Conservation (phyloP, 2,329 filamentous ascomycete genomes). For the Alternaria metachromatica region DNA sequence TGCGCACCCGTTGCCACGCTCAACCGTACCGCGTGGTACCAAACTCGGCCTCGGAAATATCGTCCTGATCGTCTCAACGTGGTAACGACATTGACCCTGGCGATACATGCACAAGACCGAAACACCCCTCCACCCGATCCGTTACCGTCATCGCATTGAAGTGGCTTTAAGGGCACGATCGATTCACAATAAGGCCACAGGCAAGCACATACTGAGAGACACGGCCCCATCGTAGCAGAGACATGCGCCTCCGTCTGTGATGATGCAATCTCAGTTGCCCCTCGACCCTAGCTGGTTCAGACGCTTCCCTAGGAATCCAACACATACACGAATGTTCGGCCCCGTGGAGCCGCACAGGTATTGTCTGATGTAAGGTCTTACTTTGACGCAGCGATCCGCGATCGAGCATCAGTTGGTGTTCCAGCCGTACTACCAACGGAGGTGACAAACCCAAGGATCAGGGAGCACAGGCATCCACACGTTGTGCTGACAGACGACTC, state of each 20-base stretch:
- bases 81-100: background rate
- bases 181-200: background rate
- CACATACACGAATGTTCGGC: background rate
- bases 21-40: conserved; percentile 8
- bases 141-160: background rate
- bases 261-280: background rate
- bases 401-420: background rate
- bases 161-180: background rate
- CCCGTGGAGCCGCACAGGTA: background rate
- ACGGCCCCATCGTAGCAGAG: background rate
- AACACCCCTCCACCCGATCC: background rate
- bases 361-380: background rate
- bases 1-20: conserved; percentile 4
- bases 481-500: background rate
- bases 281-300: background rate
- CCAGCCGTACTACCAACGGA: background rate
- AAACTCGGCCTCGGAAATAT: background rate
- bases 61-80: conserved; percentile 5
- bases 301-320: background rate
- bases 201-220: background rate
- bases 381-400: background rate
- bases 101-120: background rate
- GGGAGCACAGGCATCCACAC: background rate
- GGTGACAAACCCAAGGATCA: background rate
- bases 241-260: background rate